Evolutionary conservation across 2,329 filamentous ascomycete genomes (phyloP), one percentile per base, ranked within the genome.

Genomic region (Alternaria atra): DNA sequence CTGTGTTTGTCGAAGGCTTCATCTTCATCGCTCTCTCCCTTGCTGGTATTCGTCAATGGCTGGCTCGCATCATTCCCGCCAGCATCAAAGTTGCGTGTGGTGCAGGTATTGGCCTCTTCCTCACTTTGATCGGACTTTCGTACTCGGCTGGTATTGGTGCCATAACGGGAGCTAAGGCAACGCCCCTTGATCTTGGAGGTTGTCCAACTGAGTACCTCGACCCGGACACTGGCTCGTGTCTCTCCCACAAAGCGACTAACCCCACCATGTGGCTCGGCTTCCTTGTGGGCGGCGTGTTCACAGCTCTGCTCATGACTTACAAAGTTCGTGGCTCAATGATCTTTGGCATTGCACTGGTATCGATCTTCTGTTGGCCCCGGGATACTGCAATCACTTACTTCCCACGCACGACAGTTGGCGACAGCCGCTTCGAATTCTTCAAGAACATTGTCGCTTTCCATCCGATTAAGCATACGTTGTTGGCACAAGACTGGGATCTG

Each of bases 81-180:
- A 93, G 90, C 48, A 94, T 97, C 81, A 97, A 96, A 80, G 87
- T 95, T 54, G 92, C 92, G n/a, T 94, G 91, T n/a, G 91, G 91
- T 63, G 91, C 92, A 53, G 93, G 93, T 61, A 96, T 96, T 63
- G 93, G 93, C n/a, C 83, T 97, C 3, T 96, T 94, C 77, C 84
- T 94, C 51, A 90, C 90, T 27, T 79, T 92, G 52, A 91, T 92
- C 64, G 90, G 90, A n/a, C 83, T 92, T 57, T 94, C 91, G 0
- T 95, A 94, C 75, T 88, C 86, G 70, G 91, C 93, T 70, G 93
- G 93, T 66, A 92, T 97, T 68, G 93, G 92, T 29, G 83, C 92
- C 27, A 85, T 95, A 42, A 89, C 90, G 5, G 92, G 92, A 47
- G 85, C 85, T 10, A 79, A 76, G 2, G 81, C 85, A 2, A 92